Base-by-base conservation (phyloP, 2,329 filamentous ascomycete species). In the Botrytis deweyae region DNA sequence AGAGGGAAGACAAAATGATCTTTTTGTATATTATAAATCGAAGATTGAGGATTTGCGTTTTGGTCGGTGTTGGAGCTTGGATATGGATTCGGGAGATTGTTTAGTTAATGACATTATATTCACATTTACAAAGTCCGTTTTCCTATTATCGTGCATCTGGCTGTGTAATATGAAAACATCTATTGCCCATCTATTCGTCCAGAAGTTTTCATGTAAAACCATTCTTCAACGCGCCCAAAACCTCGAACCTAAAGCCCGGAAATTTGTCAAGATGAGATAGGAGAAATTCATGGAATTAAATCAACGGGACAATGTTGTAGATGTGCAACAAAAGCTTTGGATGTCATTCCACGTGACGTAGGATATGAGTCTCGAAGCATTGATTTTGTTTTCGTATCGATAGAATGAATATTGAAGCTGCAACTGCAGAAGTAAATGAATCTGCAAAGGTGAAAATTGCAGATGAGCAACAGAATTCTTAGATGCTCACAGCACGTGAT, bases 1-100 rank as follows among this genome's bases (percentile, higher is more conserved):
- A 49, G 46, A 40, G 18, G 42, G 36, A 40, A 29, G 65, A 55
- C 3, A 42, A 68, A 40, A 42, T 68, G 33, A 40, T 29, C 20
- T 25, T 55, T 55, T 42, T 68, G 65, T 68, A 42, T 68, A 68
- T 55, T 42, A 67, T 29, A 38, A n/a, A 42, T 55, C 33, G 29
- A 18, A 18, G 36, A 16, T 33, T 46, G 62, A 20, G n/a, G 14
- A 29, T 55, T 67, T 29, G 36, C 25, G 7, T 42, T 55, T 29
- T 55, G 36, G 25, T 58, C n/a, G 33, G 46, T 63, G 61, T 40
- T 63, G 14, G 16, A 25, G 33, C 20, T 25, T 38, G 59, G 36
- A 40, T 18, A 4, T 22, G 10, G 36, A n/a, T n/a, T 42, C 7
- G 20, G 22, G 25, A 67, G 36, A 38, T 49, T 65, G 10, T 36